These are phyloP conservation scores for Corynascus novoguineensis DNA, from an alignment of 495 filamentous ascomycete genomes.

Conservation along the genomic window DNA sequence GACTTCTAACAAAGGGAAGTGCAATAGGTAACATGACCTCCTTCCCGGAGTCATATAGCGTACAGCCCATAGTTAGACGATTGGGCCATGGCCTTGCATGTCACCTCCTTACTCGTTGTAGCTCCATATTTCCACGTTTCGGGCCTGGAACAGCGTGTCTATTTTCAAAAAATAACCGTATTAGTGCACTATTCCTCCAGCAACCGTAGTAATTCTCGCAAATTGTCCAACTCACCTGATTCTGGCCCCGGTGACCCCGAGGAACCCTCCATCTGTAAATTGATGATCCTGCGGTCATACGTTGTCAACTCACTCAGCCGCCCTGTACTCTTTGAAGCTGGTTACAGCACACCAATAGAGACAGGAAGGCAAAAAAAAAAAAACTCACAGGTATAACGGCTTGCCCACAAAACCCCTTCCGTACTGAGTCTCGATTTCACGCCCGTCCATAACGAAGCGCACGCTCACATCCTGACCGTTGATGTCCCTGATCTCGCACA, in stretches of 20 bases:
- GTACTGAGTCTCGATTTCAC: slow-evolving; percentile 45
- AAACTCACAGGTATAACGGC: slow-evolving; percentile 44
- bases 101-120: slow-evolving; percentile 19
- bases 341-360: too few species aligned
- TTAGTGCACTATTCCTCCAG: background rate
- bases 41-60: too few species aligned
- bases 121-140: slow-evolving; percentile 36
- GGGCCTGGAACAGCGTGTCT: slow-evolving; percentile 41
- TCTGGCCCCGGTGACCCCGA: slow-evolving; percentile 44
- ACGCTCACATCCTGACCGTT: slow-evolving; percentile 50
- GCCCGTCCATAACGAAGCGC: slow-evolving; percentile 51
- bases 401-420: slow-evolving; percentile 47
- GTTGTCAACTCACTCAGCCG: too few species aligned
- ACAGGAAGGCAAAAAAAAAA: background rate
- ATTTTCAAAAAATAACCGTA: background rate
- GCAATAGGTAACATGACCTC: too few species aligned
- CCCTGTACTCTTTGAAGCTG: too few species aligned
- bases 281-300: slow-evolving; percentile 36
- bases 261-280: slow-evolving; percentile 48
- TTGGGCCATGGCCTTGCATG: too few species aligned
- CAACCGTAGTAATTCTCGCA: background rate
- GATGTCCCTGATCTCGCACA: slow-evolving; percentile 46
- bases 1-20: too few species aligned
- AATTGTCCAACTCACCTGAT: slow-evolving; percentile 27
- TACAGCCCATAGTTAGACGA: too few species aligned